Percentiles rank a stretch among this genome's conserved stretches.
Conservation (phyloP, 148 eudicot species). For the Chenopodium berlandieri region DNA sequence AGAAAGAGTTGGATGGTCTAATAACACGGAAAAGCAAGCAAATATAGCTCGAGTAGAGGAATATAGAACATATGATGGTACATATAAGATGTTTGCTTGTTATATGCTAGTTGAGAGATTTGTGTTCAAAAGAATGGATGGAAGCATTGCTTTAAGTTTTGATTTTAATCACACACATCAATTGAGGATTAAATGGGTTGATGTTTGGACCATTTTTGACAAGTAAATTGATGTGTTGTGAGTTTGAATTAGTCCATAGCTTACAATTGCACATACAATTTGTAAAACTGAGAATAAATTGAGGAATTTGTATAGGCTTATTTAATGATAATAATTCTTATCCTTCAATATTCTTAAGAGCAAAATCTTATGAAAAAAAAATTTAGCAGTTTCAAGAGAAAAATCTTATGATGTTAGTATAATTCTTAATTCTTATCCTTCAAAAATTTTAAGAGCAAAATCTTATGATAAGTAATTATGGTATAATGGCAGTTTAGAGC, state of each 20-base stretch:
- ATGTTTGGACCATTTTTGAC: background rate
- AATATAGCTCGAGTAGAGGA: conserved; percentile 26
- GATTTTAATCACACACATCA: conserved; percentile 43
- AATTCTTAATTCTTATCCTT: no score
- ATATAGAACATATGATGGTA: background rate
- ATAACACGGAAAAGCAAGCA: conserved; percentile 29
- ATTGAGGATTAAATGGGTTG: conserved; percentile 43
- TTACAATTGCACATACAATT: background rate
- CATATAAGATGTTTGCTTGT: conserved; percentile 46
- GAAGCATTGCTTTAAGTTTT: conserved; percentile 37
- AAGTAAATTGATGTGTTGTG: no score
- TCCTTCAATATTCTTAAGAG: no score
- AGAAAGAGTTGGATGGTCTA: conserved; percentile 40
- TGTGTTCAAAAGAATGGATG: conserved; percentile 47
- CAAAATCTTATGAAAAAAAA: no score
- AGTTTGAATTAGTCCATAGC: no score
- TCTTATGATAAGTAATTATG: no score
- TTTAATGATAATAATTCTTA: no score
- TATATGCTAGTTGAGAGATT: conserved; percentile 54
- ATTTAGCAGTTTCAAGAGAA: no score
- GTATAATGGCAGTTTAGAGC: no score
- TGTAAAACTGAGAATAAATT: background rate
- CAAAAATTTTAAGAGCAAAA: no score
- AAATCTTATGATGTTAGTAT: no score
- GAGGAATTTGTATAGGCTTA: no score